Percentiles rank a stretch among this genome's conserved stretches.
phyloP scores from a whole-genome alignment of 208 protist genomes.

The Acanthamoeba divionensis region DNA sequence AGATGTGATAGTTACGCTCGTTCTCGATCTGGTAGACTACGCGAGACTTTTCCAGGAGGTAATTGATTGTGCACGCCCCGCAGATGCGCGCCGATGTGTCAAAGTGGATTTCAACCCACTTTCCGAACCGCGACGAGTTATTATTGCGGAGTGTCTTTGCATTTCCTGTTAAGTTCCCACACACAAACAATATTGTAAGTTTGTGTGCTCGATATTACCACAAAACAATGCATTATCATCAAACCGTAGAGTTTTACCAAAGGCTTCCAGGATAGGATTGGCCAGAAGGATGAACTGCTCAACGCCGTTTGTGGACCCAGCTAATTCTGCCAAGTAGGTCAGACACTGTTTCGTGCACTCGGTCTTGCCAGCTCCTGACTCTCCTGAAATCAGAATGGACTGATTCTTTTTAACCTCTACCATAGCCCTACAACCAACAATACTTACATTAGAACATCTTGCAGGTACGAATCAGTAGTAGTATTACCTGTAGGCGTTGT shows the following conservation, averaged over 20 bases:
- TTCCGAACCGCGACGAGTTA: constrained; percentile 80
- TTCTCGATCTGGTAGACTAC: constrained; percentile 64
- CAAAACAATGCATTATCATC: too few species aligned
- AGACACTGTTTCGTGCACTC: not conserved
- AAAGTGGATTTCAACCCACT: constrained; percentile 77
- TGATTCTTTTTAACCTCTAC: too few species aligned
- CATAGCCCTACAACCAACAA: not conserved
- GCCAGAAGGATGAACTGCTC: not conserved
- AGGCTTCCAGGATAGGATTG: constrained; percentile 65
- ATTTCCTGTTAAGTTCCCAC: too few species aligned
- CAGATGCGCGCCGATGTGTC: constrained; percentile 64
- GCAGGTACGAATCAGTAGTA: not conserved
- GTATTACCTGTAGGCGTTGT: constrained; percentile 55
- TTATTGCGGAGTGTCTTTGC: constrained; percentile 78
- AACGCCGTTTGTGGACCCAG: not conserved
- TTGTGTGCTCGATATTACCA: too few species aligned
- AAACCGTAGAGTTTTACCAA: too few species aligned
- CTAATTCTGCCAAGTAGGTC: not conserved
- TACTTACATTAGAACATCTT: not conserved
- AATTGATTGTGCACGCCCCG: constrained; percentile 67
- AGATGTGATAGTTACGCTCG: constrained; percentile 90
- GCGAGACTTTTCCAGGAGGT: not conserved
- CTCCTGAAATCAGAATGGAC: constrained; percentile 47
- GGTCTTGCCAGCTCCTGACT: constrained; percentile 21
- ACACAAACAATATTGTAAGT: too few species aligned